Evolutionary conservation across 2,329 filamentous ascomycete species (phyloP), one percentile per base, ranked within the genome.

Genomic region (Rhynchosporium secalis): DNA sequence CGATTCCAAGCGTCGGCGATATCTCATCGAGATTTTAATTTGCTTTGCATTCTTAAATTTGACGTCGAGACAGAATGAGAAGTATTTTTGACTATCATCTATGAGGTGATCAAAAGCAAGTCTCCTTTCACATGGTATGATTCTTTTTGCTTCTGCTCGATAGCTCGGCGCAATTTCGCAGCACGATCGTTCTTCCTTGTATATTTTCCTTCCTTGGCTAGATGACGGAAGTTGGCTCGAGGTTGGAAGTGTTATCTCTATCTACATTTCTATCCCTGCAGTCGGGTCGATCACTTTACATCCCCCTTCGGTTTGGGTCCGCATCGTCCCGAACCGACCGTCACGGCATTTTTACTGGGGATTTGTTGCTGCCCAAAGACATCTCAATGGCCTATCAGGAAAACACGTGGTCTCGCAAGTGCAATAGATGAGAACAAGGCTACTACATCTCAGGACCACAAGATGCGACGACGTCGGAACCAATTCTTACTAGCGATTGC

Each of bases 191-290:
- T 56, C 33, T 56, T 56, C 54, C 40, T 46, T 46, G 54, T 15
- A 54, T 41, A 10, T 20, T 56, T 56, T 56, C 12, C 13, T 36
- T n/a, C n/a, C n/a, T n/a, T 36, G 40, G 26, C 8, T 56, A 31
- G 13, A 43, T 33, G 33, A 33, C n/a, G 54, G 51, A 54, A 41
- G 51, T 54, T 54, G 36, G 33, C n/a, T 20, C 38, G 51, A 54
- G 28, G 51, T 54, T 54, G 36, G 51, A 9, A 54, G 40, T 38
- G n/a, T 28, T 28, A n/a, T 54, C 33, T 54, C 28, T 54, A 54
- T 54, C 36, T 56, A 46, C 41, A 28, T 46, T 56, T 56, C 40
- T 56, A 29, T 45, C 54, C 40, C 38, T 56, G 54, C 54, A 56
- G 33, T 20, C 36, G n/a, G 9, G 33, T 20, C 36, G n/a, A 5